phyloP scores from a whole-genome alignment of 495 filamentous ascomycete species.

The Thermothielavioides terrestris region DNA sequence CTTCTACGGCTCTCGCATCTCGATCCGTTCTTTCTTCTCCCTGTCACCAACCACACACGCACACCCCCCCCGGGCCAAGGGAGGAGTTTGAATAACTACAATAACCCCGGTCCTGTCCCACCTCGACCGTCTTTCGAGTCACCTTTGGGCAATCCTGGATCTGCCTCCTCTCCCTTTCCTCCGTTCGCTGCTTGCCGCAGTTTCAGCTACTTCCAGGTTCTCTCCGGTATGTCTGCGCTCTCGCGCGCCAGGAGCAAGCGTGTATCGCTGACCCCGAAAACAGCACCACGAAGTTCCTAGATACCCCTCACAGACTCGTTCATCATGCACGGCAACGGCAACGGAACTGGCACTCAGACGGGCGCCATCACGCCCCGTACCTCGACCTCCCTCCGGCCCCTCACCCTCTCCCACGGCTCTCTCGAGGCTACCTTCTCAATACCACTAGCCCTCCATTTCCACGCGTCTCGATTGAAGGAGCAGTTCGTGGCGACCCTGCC shows the following conservation, averaged over 20 bases:
- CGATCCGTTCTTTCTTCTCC: too few relatives aligned
- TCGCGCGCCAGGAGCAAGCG: neutral
- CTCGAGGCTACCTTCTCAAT: constrained; percentile 93
- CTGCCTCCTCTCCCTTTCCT: neutral
- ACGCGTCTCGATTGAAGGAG: constrained; percentile 85
- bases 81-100: too few relatives aligned
- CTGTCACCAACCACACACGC: too few relatives aligned
- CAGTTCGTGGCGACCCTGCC: constrained; percentile 76
- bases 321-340: constrained; percentile 78
- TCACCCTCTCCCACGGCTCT: constrained; percentile 82
- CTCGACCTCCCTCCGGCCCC: constrained; percentile 75
- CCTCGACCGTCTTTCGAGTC: too few relatives aligned
- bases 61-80: too few relatives aligned
- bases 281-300: constrained; percentile 4
- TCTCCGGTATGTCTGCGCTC: neutral
- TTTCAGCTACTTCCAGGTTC: neutral
- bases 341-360: constrained; percentile 76
- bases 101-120: too few relatives aligned
- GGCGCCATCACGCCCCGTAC: constrained; percentile 92
- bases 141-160: too few relatives aligned
- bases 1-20: too few relatives aligned
- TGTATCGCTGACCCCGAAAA: neutral
- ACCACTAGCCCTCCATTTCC: constrained; percentile 89
- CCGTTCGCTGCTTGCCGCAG: neutral
- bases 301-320: constrained; percentile 18